Conservation (phyloP, 768 basidiomycete genomes). For the Serendipita sp. region DNA sequence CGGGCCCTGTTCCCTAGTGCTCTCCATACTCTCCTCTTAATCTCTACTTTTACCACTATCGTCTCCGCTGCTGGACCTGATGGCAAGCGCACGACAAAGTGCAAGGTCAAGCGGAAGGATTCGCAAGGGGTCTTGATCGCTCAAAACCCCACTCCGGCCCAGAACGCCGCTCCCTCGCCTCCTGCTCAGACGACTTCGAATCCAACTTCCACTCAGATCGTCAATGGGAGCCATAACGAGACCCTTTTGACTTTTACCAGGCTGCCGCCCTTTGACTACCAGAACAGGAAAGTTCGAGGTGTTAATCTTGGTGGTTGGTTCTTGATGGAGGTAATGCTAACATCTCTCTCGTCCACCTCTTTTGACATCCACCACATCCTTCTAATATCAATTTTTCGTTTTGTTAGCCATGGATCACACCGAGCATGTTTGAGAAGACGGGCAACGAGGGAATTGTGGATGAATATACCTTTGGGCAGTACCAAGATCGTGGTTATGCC, state of each 20-base stretch:
- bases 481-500: constrained; percentile 30
- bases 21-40: background rate
- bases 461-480: constrained; percentile 43
- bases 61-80: background rate
- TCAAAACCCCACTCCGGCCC: background rate
- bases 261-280: constrained; percentile 27
- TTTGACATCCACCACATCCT: background rate
- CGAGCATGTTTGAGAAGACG: constrained; percentile 50
- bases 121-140: background rate
- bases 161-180: background rate
- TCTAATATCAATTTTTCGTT: background rate
- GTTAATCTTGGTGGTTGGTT: constrained; percentile 51
- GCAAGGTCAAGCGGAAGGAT: background rate
- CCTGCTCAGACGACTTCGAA: background rate
- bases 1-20: too few relatives aligned
- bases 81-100: background rate
- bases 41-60: background rate
- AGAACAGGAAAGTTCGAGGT: constrained; percentile 31
- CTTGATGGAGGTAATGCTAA: constrained; percentile 27
- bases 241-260: background rate
- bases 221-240: background rate
- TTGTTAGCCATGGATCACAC: constrained; percentile 59
- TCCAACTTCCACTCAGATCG: background rate
- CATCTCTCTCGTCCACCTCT: background rate
- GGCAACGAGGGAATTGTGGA: constrained; percentile 39